Base-by-base conservation (phyloP, 345 rosid species). In the Camelina neglecta region DNA sequence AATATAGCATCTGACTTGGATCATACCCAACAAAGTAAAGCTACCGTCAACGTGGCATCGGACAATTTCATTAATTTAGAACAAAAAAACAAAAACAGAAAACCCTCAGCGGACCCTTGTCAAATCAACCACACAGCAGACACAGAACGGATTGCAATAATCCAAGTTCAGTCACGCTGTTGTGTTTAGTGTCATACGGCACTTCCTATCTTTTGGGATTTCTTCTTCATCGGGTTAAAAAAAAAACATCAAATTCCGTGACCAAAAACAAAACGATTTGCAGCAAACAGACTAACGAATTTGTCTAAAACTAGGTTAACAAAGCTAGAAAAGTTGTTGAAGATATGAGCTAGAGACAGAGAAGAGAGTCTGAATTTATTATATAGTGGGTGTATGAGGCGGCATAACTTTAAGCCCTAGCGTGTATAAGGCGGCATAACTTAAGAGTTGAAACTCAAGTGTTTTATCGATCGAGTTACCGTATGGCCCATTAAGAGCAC, bases 171-270 rank as follows among this genome's bases (percentile, higher is more conserved):
- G 64, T 73, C 80, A 44, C 75, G 78, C 80, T 67, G 79, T 66
- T 80, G 80, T 13, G 73, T 80, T 56, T 60, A 80, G 86, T 82
- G 88, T 85, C 90, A 86, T 83, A 86, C 90, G 85, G 86, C 90
- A 85, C 90, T 86, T 83, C 88, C 88, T 86, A 86, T 86, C 82
- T 51, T 48, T 5, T 55, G 87, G 89, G 87, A 67, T 4, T 56
- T 58, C 79, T 84, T 84, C 85, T 75, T 85, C 85, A 86, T 58
- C 13, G 80, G 83, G 80, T 47, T 6, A 35, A 7, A 38, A 36
- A 36, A 45, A 5, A 13, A 1, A 5, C 9, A 4, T 51, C 20
- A 3, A 2, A n/a, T 48, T 16, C 38, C n/a, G n/a, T n/a, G n/a
- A n/a, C n/a, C n/a, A n/a, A 11, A n/a, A 7, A 0, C 7, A n/a